Base-by-base conservation (phyloP, 176 grass and related monocot species). In the Dactylis glomerata region DNA sequence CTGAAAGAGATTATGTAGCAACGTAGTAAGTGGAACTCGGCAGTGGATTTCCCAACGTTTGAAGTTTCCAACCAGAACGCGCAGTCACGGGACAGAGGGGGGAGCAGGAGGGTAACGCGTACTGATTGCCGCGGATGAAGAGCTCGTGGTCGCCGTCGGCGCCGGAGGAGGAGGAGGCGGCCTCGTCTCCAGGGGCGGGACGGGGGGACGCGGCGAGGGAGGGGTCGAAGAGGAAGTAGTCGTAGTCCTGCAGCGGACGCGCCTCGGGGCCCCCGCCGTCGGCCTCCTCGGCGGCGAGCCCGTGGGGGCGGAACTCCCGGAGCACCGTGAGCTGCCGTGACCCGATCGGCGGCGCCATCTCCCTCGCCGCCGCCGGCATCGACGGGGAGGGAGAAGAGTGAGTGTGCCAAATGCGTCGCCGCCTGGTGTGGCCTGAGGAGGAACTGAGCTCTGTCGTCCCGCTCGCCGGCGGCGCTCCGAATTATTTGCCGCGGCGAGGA, bases 111-210 rank as follows among this genome's bases (percentile, higher is more conserved):
- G 12, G 44, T 19, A 10, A 79, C 7, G 24, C 62, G 54, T 76
- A 98, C 96, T 88, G 68, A 67, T 93, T 98, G 46, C 89, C 96
- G 72, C 96, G 93, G 66, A 95, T 90, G 79, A 98, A 98, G 86
- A 98, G 89, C 83, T 98, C 96, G 86, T 98, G 96, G 82, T 98
- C 96, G 81, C 91, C 91, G 50, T 89, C 81, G 30, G 92, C 89
- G 40, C 51, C 65, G 13, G 90, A 83, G 27, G 62, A 73, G 15
- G 81, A 75, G 13, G 82, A 82, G 5, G 89, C 45, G 20, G 84
- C 85, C 61, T 49, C 86, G 4, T 78, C 67, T 3, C 72, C 63
- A 26, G 85, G 66, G 37, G 67, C 61, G 17, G 80, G 84, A 33
- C 32, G 49, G 42, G 90, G 80, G 27, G 83, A 83, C 24, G 87